A percentile compares a stretch with the other conserved stretches of the same genome.
phyloP scores from a whole-genome alignment of 1,284 basidiomycete species.

The Termitomyces sp. region DNA sequence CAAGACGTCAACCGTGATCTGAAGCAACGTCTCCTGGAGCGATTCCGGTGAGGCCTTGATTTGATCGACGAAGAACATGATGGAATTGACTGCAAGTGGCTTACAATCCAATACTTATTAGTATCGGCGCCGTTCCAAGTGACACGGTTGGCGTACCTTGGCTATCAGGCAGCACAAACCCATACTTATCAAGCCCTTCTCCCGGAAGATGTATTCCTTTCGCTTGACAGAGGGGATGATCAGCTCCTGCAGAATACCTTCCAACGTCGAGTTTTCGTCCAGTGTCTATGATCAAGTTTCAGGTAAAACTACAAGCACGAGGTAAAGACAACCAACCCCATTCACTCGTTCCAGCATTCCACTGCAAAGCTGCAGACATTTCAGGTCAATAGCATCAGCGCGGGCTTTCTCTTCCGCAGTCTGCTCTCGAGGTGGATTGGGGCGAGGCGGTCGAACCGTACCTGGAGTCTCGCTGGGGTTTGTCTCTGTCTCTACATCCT shows the following conservation, averaged over 20 bases:
- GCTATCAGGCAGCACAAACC: slow-evolving; percentile 89
- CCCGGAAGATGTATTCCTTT: slow-evolving; percentile 71
- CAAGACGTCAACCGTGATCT: slow-evolving; percentile 80
- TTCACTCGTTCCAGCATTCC: slow-evolving; percentile 90
- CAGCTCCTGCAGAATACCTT: slow-evolving; percentile 80
- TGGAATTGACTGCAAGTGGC: slow-evolving; percentile 65
- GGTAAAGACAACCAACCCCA: slow-evolving; percentile 48
- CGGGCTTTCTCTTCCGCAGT: slow-evolving; percentile 49
- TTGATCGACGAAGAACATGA: slow-evolving; percentile 70
- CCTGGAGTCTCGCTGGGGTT: slow-evolving; percentile 25
- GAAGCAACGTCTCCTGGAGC: slow-evolving; percentile 66
- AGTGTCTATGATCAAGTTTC: slow-evolving; percentile 51
- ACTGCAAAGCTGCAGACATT: slow-evolving; percentile 78
- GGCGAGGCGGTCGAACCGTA: slow-evolving; percentile 22
- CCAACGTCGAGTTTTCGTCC: slow-evolving; percentile 85
- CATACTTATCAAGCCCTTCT: slow-evolving; percentile 77
- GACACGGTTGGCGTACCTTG: slow-evolving; percentile 33
- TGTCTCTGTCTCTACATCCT: slow-evolving; percentile 20
- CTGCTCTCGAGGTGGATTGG: slow-evolving; percentile 35
- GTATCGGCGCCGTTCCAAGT: neutral
- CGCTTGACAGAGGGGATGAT: slow-evolving; percentile 85
- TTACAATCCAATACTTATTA: slow-evolving; percentile 11
- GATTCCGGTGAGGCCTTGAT: slow-evolving; percentile 58
- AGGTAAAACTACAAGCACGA: neutral
- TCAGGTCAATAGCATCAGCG: slow-evolving; percentile 66